These are phyloP conservation scores for Allantophomopsis cytisporea DNA, from an alignment of 2,329 filamentous ascomycete genomes.

Conservation along the genomic window DNA sequence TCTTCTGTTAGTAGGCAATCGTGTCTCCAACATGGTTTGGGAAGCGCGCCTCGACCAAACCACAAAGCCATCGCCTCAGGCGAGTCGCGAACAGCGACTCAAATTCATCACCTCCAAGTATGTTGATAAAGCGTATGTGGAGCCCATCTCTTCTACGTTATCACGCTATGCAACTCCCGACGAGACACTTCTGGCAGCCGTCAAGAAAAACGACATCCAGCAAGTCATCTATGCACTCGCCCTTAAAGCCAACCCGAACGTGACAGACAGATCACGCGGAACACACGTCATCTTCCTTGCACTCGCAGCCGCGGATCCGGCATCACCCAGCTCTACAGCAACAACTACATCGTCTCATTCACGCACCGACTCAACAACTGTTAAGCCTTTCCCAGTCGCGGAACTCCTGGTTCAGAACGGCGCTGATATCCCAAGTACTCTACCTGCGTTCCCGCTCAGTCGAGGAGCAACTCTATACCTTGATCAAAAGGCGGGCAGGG, in stretches of 20 bases:
- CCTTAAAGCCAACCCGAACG: slow-evolving; percentile 75
- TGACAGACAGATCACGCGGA: slow-evolving; percentile 69
- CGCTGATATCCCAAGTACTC: slow-evolving; percentile 63
- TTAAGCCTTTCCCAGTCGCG: slow-evolving; percentile 70
- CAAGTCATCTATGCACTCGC: slow-evolving; percentile 86
- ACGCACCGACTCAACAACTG: slow-evolving; percentile 23
- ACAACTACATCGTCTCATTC: slow-evolving; percentile 22
- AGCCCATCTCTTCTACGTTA: slow-evolving; percentile 60
- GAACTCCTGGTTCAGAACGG: slow-evolving; percentile 91
- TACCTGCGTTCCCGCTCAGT: slow-evolving; percentile 75
- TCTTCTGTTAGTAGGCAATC: slow-evolving; percentile 80
- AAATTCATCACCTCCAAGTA: slow-evolving; percentile 95
- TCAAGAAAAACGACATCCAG: slow-evolving; percentile 93
- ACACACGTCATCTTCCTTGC: slow-evolving; percentile 87
- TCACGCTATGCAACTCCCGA: slow-evolving; percentile 70
- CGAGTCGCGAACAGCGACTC: slow-evolving; percentile 80
- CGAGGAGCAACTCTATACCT: slow-evolving; percentile 71
- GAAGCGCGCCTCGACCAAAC: slow-evolving; percentile 69
- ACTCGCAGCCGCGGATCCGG: slow-evolving; percentile 83
- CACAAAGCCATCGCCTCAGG: slow-evolving; percentile 58
- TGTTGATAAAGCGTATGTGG: slow-evolving; percentile 69
- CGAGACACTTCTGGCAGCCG: slow-evolving; percentile 78
- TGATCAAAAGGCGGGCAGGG: slow-evolving; percentile 54
- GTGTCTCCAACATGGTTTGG: slow-evolving; percentile 94
- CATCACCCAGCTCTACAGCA: slow-evolving; percentile 46